Evolutionary conservation across 352 stramenopile species (phyloP).

Genomic region (Phytophthora pluvialis): DNA sequence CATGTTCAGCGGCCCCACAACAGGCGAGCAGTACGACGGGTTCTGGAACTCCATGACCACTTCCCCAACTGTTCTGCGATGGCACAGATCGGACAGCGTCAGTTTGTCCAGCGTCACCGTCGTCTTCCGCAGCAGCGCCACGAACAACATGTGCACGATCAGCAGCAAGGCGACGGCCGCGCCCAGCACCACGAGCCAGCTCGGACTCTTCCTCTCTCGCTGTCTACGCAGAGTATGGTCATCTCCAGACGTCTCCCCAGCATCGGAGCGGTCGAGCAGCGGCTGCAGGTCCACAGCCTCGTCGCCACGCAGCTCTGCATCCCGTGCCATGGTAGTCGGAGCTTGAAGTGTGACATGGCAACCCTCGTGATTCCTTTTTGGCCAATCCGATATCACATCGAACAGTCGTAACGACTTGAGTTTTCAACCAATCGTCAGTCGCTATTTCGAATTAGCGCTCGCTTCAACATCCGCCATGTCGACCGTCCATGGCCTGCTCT

Average conservation of each 20-base stretch:
- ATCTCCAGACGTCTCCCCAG: neutral
- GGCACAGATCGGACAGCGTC: conserved; percentile 77
- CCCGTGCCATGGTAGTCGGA: conserved; percentile 5
- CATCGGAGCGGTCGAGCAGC: conserved; percentile 19
- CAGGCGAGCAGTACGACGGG: conserved; percentile 77
- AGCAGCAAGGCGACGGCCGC: conserved; percentile 42
- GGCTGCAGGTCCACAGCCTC: conserved; percentile 27
- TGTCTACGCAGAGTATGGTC: neutral
- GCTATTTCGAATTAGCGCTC: neutral
- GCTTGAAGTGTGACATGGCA: conserved; percentile 22
- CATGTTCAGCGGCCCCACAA: conserved; percentile 61
- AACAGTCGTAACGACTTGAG: neutral
- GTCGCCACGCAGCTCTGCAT: neutral
- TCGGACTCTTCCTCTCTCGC: conserved; percentile 9
- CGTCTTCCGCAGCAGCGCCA: conserved; percentile 68
- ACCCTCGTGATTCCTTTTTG: conserved; percentile 6
- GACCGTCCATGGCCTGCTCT: conserved; percentile 50
- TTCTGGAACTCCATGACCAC: conserved; percentile 71
- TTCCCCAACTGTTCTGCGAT: conserved; percentile 52
- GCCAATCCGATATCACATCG: conserved; percentile 5
- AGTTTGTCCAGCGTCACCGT: conserved; percentile 59
- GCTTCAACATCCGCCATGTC: conserved; percentile 49
- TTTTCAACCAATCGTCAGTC: conserved; percentile 20
- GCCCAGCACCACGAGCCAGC: conserved; percentile 39
- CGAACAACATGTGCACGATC: conserved; percentile 67